Conservation (phyloP, 1,284 basidiomycete species). For the Ceratobasidium theobromae region DNA sequence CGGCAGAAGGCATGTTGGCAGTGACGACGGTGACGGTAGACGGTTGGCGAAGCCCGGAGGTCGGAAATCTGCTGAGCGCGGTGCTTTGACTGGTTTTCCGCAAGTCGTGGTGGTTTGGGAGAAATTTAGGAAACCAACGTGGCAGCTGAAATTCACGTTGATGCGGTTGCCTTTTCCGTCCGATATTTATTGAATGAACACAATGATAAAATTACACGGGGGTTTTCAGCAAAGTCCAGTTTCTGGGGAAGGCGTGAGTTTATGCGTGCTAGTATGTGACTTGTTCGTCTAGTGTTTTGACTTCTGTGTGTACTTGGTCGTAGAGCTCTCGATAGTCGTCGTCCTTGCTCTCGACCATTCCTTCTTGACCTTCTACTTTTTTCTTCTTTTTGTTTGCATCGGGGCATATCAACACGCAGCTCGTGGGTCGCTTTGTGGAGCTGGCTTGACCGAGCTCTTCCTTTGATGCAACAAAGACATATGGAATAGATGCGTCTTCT, state of each 20-base stretch:
- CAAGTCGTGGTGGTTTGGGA: conserved; percentile 19
- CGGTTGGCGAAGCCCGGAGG: conserved; percentile 2
- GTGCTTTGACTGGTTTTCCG: conserved; percentile 9
- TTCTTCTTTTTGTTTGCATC: conserved; percentile 66
- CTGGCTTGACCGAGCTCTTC: conserved; percentile 95
- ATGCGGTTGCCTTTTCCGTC: conserved; percentile 6
- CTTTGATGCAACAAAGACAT: conserved; percentile 84
- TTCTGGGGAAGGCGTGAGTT: not conserved
- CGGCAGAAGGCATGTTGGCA: conserved; percentile 24
- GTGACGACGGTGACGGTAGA: conserved; percentile 25
- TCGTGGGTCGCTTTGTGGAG: conserved; percentile 96
- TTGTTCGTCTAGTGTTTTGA: conserved; percentile 74
- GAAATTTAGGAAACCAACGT: conserved; percentile 29
- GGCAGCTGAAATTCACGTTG: conserved; percentile 20
- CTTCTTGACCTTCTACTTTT: conserved; percentile 63
- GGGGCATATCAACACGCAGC: conserved; percentile 93
- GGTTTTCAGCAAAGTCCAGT: not conserved
- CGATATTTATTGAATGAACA: not conserved
- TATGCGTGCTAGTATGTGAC: conserved; percentile 58
- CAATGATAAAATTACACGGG: conserved; percentile 26
- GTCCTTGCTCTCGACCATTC: conserved; percentile 62
- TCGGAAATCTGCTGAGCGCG: conserved; percentile 15
- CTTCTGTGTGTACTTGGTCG: conserved; percentile 82
- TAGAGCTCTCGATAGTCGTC: conserved; percentile 84
- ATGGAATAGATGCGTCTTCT: conserved; percentile 94